phyloP scores from a whole-genome alignment of 768 basidiomycete genomes.

The Gymnopilus dilepis region DNA sequence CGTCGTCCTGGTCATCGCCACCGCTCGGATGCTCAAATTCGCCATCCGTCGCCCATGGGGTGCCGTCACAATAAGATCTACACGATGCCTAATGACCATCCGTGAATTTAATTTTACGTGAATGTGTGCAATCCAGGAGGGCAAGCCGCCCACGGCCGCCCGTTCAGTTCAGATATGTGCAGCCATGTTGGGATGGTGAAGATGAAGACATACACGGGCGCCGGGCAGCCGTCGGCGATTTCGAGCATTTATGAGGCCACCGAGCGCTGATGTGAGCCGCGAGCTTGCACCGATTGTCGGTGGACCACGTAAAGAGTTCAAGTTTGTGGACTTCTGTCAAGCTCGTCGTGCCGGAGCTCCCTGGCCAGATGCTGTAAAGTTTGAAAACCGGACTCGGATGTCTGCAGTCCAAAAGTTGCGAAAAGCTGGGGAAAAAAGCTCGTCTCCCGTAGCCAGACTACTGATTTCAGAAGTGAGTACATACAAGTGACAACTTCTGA shows the following conservation, averaged over 20 bases:
- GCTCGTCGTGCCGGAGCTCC: not conserved
- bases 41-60: not conserved
- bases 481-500: no score
- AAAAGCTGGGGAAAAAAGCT: no score
- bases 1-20: not conserved
- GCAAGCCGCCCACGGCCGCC: not conserved
- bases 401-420: no score
- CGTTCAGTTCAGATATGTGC: no score
- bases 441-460: no score
- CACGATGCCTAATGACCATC: not conserved
- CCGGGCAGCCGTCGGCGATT: no score
- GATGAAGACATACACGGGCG: no score
- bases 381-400: no score
- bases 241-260: not conserved
- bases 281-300: not conserved
- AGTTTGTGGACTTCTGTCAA: not conserved
- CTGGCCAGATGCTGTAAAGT: not conserved
- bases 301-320: not conserved
- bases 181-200: no score
- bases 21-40: not conserved
- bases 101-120: not conserved
- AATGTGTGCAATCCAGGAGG: not conserved
- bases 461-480: no score
- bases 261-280: not conserved
- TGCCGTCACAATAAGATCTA: not conserved